phyloP scores from a whole-genome alignment of 345 rosid genomes.

The Eucalyptus microcorys region DNA sequence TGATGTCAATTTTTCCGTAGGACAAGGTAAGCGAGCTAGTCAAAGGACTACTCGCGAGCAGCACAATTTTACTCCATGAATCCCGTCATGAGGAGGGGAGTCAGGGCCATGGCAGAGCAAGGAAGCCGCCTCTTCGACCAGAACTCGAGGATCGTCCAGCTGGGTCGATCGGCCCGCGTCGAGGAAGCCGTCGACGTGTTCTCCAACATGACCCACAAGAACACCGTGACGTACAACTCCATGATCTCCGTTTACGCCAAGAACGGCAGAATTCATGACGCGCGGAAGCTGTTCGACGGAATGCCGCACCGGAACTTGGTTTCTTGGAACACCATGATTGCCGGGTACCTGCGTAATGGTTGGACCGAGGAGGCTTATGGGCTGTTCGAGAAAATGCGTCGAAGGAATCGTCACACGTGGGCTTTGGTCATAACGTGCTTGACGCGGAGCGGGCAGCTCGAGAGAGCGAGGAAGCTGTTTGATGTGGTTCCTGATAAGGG shows the following conservation, averaged over 20 bases:
- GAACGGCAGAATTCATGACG: slow-evolving; percentile 9
- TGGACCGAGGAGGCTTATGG: slow-evolving; percentile 5
- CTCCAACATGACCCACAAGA: slow-evolving; percentile 13
- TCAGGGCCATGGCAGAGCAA: neutral
- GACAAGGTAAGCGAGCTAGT: neutral
- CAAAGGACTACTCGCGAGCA: neutral
- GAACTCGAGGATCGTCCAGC: slow-evolving; percentile 15
- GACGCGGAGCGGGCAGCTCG: slow-evolving; percentile 8
- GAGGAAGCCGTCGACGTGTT: slow-evolving; percentile 21
- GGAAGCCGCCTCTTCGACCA: slow-evolving; percentile 2
- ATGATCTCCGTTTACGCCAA: slow-evolving; percentile 20
- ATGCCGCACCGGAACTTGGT: slow-evolving; percentile 18
- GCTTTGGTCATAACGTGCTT: slow-evolving; percentile 21
- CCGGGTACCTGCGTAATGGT: slow-evolving; percentile 10
- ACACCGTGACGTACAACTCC: slow-evolving; percentile 26
- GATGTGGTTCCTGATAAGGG: slow-evolving; percentile 16
- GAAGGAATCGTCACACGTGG: slow-evolving; percentile 13
- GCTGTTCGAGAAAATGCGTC: slow-evolving; percentile 17
- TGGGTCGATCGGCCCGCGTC: slow-evolving; percentile 14
- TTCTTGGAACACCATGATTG: slow-evolving; percentile 24
- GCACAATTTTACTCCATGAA: neutral
- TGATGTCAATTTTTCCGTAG: neutral
- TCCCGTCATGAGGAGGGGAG: neutral
- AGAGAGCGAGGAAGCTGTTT: slow-evolving; percentile 19
- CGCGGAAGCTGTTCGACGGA: slow-evolving; percentile 15